Percentiles rank a stretch among this genome's conserved stretches.
phyloP scores from a whole-genome alignment of 768 basidiomycete species.

The Leccinum ochraceum region DNA sequence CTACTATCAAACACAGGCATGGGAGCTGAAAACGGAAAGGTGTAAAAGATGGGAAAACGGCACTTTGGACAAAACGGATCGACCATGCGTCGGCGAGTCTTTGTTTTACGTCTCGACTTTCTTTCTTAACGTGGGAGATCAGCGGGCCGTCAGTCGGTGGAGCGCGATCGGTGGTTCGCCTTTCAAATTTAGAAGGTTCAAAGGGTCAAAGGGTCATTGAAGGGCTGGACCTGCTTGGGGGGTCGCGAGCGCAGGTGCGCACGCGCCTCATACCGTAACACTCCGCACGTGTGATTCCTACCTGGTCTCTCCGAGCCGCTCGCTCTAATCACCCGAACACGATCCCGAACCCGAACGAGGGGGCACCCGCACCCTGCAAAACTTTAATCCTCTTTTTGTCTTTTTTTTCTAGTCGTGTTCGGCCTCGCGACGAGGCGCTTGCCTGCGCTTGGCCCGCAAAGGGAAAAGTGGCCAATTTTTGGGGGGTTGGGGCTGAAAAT shows the following conservation, averaged over 20 bases:
- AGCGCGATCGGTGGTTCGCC: conserved; percentile 5
- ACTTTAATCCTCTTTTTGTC: background rate
- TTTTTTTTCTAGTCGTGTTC: conserved; percentile 1
- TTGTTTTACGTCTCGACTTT: conserved; percentile 1
- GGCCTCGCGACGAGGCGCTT: conserved; percentile 3
- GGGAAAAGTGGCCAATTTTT: conserved; percentile 14
- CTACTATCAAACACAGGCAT: background rate
- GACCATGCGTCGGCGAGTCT: conserved; percentile 27
- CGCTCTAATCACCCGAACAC: conserved; percentile 16
- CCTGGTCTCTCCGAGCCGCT: conserved; percentile 1
- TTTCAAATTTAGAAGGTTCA: conserved; percentile 20
- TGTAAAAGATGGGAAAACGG: background rate
- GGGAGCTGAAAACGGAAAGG: background rate
- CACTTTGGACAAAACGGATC: background rate
- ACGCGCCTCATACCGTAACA: background rate
- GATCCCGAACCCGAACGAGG: conserved; percentile 2
- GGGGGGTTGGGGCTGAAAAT: conserved; percentile 3
- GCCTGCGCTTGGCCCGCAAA: conserved; percentile 10
- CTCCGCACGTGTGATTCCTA: conserved; percentile 2
- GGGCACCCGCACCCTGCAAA: background rate
- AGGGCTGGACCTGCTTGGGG: background rate
- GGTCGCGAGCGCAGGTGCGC: background rate
- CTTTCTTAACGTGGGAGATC: conserved; percentile 1
- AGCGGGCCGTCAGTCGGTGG: conserved; percentile 2
- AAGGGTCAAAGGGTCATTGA: conserved; percentile 9